Evolutionary conservation across 2,329 filamentous ascomycete genomes (phyloP), one percentile per base, ranked within the genome.

Genomic region (Exophiala sp.): DNA sequence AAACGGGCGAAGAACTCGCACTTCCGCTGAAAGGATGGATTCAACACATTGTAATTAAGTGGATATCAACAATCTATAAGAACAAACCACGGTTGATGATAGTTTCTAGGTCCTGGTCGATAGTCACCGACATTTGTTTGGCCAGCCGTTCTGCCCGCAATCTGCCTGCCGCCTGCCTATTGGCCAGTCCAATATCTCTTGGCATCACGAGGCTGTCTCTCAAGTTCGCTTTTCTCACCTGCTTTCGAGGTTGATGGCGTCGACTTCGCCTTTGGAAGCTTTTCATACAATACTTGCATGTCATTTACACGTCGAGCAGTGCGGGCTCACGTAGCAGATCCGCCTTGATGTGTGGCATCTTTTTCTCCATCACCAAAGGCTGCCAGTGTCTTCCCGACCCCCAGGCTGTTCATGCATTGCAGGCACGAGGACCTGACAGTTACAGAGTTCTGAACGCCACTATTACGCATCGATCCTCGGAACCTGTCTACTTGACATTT

Each of bases 311-410:
- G n/a, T 6, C 24, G 30, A 6, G 30, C 30, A 13, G 13, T n/a
- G 30, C 5, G 37, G 9, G 14, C 37, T 39, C 14, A 9, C 4
- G 14, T n/a, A 39, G 16, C 40, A 13, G 9, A 16, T 9, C 27
- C 13, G 16, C 13, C 35, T 39, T 43, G 22, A 81, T 76, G 81
- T 58, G 81, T 80, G 1, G 81, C 80, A 1, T 81, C 83, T 60
- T 74, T 82, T 62, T 56, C 27, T 59, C 57, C 18, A n/a, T 53
- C 8, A 47, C 43, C 14, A 43, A 70, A 73, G 70, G 73, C 68
- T 68, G 76, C 75, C 58, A 78, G 78, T 54, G 77, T 73, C 63
- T 76, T 73, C 63, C 75, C 73, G 14, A 63, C 43, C 60, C 65
- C 40, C 61, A 68, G 41, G 66, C 68, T 9, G 59, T 58, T 29